phyloP scores from a whole-genome alignment of 768 basidiomycete species.

The Auricularia sp. region DNA sequence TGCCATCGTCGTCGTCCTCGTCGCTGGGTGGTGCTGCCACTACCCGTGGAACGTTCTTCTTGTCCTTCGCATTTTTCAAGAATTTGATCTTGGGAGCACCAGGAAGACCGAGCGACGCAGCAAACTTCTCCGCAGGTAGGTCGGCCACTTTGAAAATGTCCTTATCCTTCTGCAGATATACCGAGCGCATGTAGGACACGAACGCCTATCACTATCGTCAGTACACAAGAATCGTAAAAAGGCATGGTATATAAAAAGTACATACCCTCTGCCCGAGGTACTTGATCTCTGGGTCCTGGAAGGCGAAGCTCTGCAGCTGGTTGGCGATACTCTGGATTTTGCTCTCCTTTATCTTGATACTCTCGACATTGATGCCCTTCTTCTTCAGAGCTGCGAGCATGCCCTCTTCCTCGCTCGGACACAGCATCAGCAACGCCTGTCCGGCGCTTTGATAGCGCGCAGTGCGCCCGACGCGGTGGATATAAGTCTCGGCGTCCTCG shows the following conservation, averaged over 20 bases:
- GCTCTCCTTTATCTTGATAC: slow-evolving; percentile 81
- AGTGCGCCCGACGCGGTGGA: slow-evolving; percentile 92
- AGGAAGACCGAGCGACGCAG: slow-evolving; percentile 84
- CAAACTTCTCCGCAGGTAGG: slow-evolving; percentile 75
- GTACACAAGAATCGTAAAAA: not conserved
- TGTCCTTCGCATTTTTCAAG: slow-evolving; percentile 53
- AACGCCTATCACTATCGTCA: slow-evolving; percentile 54
- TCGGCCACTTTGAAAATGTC: slow-evolving; percentile 77
- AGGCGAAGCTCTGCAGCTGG: slow-evolving; percentile 85
- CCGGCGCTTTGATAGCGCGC: slow-evolving; percentile 89
- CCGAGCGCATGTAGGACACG: slow-evolving; percentile 87
- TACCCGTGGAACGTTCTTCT: slow-evolving; percentile 61
- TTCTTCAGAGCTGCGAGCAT: slow-evolving; percentile 63
- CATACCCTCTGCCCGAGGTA: slow-evolving; percentile 87
- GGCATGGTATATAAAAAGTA: slow-evolving; percentile 9
- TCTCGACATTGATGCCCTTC: slow-evolving; percentile 61
- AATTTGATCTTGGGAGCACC: slow-evolving; percentile 96
- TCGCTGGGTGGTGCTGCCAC: slow-evolving; percentile 20
- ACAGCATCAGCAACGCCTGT: slow-evolving; percentile 68
- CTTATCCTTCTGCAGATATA: slow-evolving; percentile 92
- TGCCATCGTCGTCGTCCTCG: slow-evolving; percentile 20
- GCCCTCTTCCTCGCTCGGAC: slow-evolving; percentile 90
- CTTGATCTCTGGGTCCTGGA: slow-evolving; percentile 94
- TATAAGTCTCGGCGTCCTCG: slow-evolving; percentile 95
- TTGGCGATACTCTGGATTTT: slow-evolving; percentile 80